Conservation (phyloP, 257 asterid genomes). For the Fraxinus cuspidata region DNA sequence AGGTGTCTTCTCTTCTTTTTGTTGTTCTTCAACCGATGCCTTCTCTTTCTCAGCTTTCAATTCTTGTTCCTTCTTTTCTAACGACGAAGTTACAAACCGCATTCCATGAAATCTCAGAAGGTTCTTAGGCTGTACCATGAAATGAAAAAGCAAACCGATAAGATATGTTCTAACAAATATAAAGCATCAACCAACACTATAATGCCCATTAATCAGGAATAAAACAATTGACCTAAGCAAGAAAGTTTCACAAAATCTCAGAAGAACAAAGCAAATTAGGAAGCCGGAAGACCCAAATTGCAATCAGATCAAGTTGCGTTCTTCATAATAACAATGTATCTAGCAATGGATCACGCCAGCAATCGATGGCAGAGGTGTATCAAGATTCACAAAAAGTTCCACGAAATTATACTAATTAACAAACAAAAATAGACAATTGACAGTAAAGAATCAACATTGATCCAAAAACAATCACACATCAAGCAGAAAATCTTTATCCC, state of each 20-base stretch:
- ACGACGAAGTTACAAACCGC: slow-evolving; percentile 70
- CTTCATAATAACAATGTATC: background rate
- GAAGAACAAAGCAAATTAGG: background rate
- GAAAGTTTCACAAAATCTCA: background rate
- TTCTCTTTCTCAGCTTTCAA: slow-evolving; percentile 54
- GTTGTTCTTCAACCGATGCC: slow-evolving; percentile 39
- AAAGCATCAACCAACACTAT: background rate
- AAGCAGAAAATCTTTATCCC: too few species aligned
- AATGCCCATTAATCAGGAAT: background rate
- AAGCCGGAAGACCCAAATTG: background rate
- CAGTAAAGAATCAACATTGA: too few species aligned
- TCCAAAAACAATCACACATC: too few species aligned
- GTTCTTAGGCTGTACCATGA: slow-evolving; percentile 60
- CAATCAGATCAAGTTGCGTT: too few species aligned
- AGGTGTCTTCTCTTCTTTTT: slow-evolving; percentile 26
- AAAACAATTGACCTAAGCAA: background rate
- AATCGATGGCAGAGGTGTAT: slow-evolving; percentile 5
- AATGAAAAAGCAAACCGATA: slow-evolving; percentile 7
- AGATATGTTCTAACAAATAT: background rate
- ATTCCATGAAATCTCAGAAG: slow-evolving; percentile 58
- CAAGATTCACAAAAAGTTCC: background rate
- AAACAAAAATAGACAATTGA: background rate
- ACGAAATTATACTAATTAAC: slow-evolving; percentile 3
- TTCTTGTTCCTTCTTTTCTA: slow-evolving; percentile 77
- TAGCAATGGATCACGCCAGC: background rate